Base-by-base conservation (phyloP, 2,329 filamentous ascomycete genomes). In the Aotearoamyces nothofagi region DNA sequence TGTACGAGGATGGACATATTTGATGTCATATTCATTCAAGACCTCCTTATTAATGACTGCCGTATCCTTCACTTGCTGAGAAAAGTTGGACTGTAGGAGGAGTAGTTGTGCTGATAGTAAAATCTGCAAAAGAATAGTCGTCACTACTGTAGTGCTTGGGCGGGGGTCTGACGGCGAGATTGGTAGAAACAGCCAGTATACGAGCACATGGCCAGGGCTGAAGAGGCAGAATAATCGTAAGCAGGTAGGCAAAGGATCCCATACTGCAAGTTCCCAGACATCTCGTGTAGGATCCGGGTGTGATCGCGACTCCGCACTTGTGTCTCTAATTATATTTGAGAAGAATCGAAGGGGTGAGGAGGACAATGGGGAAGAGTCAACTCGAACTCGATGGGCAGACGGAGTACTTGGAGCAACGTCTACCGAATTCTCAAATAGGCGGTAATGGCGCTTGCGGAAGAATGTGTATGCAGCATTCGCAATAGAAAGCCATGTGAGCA, bases 191-290 rank as follows among this genome's bases (percentile, higher is more conserved):
- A 93, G 64, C 62, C 77, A 78, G 56, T 98, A 93, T 15, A 94
- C 67, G 26, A 93, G 57, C n/a, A 92, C 69, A 54, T 98, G 92
- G 0, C 83, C 80, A 0, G 90, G 90, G 43, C 86, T 92, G 58
- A 98, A 96, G 22, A 90, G 61, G 43, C 82, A 90, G 47, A 94
- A 84, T 3, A 96, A 59, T 20, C 76, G 72, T 30, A 96, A 56
- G 25, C 74, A 83, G 19, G 92, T 65, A 2, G 86, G 83, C 26
- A 87, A 67, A 17, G 92, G 90, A 49, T 96, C 86, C 90, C 90
- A 98, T 5, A 96, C 66, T 2, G 78, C 69, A 27, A 98, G 57
- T 53, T 98, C 86, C 90, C 90, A 98, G 7, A 98, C 90, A 52
- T 98, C 86, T 8, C 77, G 69, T 15, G 69, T 67, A 32, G 75